Evolutionary conservation across 352 stramenopile species (phyloP), one percentile per base, ranked within the genome.

Genomic region (Lagenidium sp.): DNA sequence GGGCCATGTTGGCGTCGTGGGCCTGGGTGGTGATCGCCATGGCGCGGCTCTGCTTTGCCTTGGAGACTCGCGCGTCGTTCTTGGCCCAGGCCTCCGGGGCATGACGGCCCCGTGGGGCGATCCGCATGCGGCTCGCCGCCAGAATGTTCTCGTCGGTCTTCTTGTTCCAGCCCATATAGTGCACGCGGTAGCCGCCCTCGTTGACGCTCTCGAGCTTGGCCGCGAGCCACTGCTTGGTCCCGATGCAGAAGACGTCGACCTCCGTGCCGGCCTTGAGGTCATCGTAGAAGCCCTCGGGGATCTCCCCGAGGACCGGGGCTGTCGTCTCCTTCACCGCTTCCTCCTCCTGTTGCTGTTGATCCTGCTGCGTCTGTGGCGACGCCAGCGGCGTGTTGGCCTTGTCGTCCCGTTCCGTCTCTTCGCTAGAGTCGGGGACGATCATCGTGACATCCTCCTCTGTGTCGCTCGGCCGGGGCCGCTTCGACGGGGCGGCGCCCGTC

Each of bases 131-230:
- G 22, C 32, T 60, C 18, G 30, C 15, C 21, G 52, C 54, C 6
- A 40, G 37, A 36, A 86, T 72, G 20, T 65, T 46, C 29, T 85
- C 76, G 44, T 86, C 62, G 16, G 53, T 62, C 24, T 62, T 65
- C 13, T 69, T 69, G 43, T 67, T 82, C 73, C 71, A 85, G 23
- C 66, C 71, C 56, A 89, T 68, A 46, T 70, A 89, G 37, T 85
- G 73, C 43, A 89, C 59, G 24, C 29, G 63, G 40, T 59, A 68
- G 2, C 63, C 65, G 36, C 59, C 37, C 12, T 65, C 63, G 36
- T 61, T 36, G 10, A 66, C 31, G 4, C 25, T 29, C 13, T 76
- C 62, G 30, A 86, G 63, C 46, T 76, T 82, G 22, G 73, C 73
- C 3, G 76, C 51, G 37, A 86, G 50, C 76, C 76, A 89, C 35